Conservation (phyloP, 768 basidiomycete genomes). For the Macrolepiota fuliginosa region DNA sequence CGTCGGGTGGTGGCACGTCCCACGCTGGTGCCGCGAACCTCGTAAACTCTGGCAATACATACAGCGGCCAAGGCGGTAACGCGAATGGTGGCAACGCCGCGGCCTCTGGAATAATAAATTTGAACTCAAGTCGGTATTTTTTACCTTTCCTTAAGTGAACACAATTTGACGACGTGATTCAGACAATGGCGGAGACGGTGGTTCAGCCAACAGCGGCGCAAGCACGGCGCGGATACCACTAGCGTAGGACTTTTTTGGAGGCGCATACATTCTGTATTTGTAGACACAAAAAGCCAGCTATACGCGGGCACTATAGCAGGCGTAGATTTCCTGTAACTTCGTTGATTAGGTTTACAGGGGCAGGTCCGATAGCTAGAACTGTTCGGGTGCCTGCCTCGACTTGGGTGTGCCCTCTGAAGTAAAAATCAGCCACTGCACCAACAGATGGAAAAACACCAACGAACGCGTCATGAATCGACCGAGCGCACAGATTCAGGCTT, state of each 20-base stretch:
- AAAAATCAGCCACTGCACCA: background rate
- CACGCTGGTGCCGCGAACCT: too few species aligned
- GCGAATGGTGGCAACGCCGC: slow-evolving; percentile 15
- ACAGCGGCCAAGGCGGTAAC: slow-evolving; percentile 27
- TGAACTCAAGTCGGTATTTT: slow-evolving; percentile 29
- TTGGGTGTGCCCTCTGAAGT: slow-evolving; percentile 78
- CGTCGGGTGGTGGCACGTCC: too few species aligned
- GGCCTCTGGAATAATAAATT: slow-evolving; percentile 24
- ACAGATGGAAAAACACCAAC: background rate
- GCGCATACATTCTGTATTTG: slow-evolving; percentile 2
- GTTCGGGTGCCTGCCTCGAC: slow-evolving; percentile 82
- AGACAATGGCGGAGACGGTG: background rate
- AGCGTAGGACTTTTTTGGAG: background rate
- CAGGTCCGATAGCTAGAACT: slow-evolving; percentile 92
- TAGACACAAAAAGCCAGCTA: background rate
- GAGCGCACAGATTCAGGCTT: slow-evolving; percentile 85
- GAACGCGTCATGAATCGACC: slow-evolving; percentile 85
- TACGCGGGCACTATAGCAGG: slow-evolving; percentile 44
- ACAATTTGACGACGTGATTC: background rate
- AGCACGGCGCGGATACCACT: background rate
- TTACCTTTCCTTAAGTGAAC: background rate
- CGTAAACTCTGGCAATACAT: too few species aligned
- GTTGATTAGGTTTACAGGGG: slow-evolving; percentile 80
- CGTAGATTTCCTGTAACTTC: slow-evolving; percentile 78
- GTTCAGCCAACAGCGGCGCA: background rate